phyloP scores from a whole-genome alignment of 371 early-diverging fungal genomes.

The Mortierella sp. region DNA sequence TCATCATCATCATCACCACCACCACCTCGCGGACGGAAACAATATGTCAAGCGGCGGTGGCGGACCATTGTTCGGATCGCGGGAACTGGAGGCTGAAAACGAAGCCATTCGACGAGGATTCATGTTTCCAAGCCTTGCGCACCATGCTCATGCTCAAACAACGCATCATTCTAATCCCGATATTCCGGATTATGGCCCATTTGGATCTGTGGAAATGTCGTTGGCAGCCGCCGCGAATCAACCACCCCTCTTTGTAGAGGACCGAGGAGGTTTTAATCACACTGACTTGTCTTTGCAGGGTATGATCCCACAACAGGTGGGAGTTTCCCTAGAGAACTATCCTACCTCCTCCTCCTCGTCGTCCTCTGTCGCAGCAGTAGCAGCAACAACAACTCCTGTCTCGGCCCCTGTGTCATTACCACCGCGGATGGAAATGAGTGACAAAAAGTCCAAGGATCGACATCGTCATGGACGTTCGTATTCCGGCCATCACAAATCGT shows the following conservation, averaged over 20 bases:
- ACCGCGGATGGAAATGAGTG: not conserved
- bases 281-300: constrained; percentile 20
- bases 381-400: too few relatives aligned
- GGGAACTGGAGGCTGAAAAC: constrained; percentile 5
- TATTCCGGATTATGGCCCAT: constrained; percentile 8
- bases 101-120: constrained; percentile 22
- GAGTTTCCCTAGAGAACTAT: not conserved
- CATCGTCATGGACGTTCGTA: constrained; percentile 22
- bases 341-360: too few relatives aligned
- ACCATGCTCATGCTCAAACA: constrained; percentile 1
- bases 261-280: constrained; percentile 14
- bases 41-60: not conserved
- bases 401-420: too few relatives aligned
- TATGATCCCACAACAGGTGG: not conserved
- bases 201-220: constrained; percentile 40
- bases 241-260: constrained; percentile 18
- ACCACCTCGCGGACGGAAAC: too few relatives aligned
- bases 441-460: constrained; percentile 18
- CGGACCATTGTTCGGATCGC: not conserved
- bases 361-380: too few relatives aligned
- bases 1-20: too few relatives aligned
- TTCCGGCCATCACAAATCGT: constrained; percentile 39
- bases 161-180: not conserved
- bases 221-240: constrained; percentile 37
- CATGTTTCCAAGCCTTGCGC: constrained; percentile 10